Percentiles rank a stretch among this genome's conserved stretches.
Conservation (phyloP, 1,284 basidiomycete genomes). For the Cutaneotrichosporon sp. region DNA sequence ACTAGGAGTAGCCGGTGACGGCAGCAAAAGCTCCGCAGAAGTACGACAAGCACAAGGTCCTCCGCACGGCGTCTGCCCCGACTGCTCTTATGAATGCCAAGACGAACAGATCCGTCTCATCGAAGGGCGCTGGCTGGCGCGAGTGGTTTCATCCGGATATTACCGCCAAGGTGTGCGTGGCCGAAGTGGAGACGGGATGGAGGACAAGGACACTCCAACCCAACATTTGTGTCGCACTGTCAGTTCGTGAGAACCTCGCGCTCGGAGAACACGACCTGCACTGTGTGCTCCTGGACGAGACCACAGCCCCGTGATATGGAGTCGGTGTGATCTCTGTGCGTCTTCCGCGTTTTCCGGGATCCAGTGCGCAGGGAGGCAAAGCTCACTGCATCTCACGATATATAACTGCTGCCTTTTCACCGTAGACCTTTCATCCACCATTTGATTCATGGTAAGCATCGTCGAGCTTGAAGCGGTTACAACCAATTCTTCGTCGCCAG, state of each 20-base stretch:
- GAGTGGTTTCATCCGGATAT: constrained; percentile 25
- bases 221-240: constrained; percentile 12
- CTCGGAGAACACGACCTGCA: constrained; percentile 1
- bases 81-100: constrained; percentile 21
- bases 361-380: too few relatives aligned
- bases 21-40: background rate
- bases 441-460: too few relatives aligned
- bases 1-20: too few relatives aligned
- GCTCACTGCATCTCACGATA: too few relatives aligned
- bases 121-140: constrained; percentile 34
- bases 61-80: too few relatives aligned
- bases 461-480: too few relatives aligned
- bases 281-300: constrained; percentile 10
- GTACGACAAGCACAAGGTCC: background rate
- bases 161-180: constrained; percentile 21
- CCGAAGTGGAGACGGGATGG: constrained; percentile 11
- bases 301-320: constrained; percentile 4
- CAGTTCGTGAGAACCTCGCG: background rate
- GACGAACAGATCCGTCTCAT: constrained; percentile 27
- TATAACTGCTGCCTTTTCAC: too few relatives aligned
- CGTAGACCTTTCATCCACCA: too few relatives aligned
- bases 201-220: constrained; percentile 39
- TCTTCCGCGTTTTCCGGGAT: too few relatives aligned
- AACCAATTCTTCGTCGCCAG: too few relatives aligned
- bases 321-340: too few relatives aligned